These are phyloP conservation scores for Colletotrichum sp. DNA, from an alignment of 2,329 filamentous ascomycete species.

Conservation along the genomic window DNA sequence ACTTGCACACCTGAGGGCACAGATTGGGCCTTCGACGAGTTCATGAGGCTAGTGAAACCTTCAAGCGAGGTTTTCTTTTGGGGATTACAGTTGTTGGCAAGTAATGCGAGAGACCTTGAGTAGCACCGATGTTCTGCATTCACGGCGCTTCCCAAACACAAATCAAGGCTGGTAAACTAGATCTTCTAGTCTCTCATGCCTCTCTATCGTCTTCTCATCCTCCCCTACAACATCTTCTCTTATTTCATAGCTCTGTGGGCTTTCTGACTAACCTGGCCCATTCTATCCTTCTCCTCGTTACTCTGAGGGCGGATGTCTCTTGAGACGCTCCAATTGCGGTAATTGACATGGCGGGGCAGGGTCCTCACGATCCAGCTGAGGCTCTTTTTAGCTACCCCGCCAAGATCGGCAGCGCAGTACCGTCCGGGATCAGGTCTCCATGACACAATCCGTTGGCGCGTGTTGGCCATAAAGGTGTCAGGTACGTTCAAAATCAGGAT, in stretches of 20 bases:
- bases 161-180: neutral
- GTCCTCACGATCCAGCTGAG: neutral
- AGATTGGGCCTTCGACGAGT: neutral
- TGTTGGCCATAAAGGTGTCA: neutral
- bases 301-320: neutral
- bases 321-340: neutral
- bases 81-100: neutral
- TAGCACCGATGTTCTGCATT: neutral
- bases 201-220: neutral
- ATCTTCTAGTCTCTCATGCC: accelerated
- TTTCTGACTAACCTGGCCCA: neutral
- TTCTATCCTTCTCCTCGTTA: neutral
- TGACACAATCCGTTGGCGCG: neutral
- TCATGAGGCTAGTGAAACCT: neutral
- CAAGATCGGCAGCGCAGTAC: neutral
- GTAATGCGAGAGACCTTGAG: neutral
- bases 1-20: neutral
- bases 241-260: neutral
- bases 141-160: neutral
- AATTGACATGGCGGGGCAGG: neutral
- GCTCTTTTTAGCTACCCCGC: neutral
- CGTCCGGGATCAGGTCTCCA: neutral
- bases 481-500: neutral
- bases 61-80: neutral
- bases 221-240: neutral